Percentiles rank a stretch among this genome's conserved stretches.
These are phyloP conservation scores for Boletus subcaerulescens DNA, from an alignment of 768 basidiomycete genomes.

Conservation along the genomic window DNA sequence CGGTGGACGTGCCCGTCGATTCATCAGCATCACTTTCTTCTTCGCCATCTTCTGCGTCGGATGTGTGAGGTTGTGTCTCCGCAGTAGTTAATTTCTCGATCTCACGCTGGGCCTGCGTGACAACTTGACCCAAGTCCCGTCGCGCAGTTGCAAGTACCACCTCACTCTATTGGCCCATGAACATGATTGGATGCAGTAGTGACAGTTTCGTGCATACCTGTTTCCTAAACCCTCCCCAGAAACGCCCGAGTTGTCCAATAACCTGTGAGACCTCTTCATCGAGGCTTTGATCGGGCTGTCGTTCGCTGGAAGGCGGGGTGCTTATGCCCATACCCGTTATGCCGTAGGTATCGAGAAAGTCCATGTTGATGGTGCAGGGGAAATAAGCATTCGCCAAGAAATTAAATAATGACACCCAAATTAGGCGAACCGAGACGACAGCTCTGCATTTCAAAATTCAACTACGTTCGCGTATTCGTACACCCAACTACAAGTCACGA, in stretches of 20 bases:
- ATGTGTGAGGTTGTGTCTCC: constrained; percentile 23
- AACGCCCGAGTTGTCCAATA: constrained; percentile 78
- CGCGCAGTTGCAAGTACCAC: constrained; percentile 62
- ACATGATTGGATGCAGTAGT: not conserved
- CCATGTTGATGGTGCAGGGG: constrained; percentile 43
- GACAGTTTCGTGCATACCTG: constrained; percentile 53
- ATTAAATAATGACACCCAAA: constrained; percentile 3
- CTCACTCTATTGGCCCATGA: constrained; percentile 53
- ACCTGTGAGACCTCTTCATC: constrained; percentile 90
- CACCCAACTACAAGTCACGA: constrained; percentile 7
- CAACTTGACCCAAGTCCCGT: constrained; percentile 70
- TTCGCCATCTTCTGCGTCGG: constrained; percentile 18
- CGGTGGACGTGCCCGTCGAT: constrained; percentile 26
- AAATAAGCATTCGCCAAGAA: not conserved
- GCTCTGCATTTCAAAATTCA: not conserved
- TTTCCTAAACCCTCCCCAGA: constrained; percentile 91
- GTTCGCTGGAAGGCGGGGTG: constrained; percentile 42
- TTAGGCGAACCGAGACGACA: constrained; percentile 8
- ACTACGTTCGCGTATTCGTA: constrained; percentile 9
- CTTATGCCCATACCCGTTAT: constrained; percentile 41
- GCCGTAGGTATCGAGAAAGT: constrained; percentile 72
- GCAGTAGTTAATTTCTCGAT: constrained; percentile 54
- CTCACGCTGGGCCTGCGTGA: constrained; percentile 78
- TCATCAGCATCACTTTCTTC: constrained; percentile 26
- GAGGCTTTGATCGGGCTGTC: constrained; percentile 51